phyloP scores from a whole-genome alignment of 2,329 filamentous ascomycete genomes.

The Diaporthe australafricana region DNA sequence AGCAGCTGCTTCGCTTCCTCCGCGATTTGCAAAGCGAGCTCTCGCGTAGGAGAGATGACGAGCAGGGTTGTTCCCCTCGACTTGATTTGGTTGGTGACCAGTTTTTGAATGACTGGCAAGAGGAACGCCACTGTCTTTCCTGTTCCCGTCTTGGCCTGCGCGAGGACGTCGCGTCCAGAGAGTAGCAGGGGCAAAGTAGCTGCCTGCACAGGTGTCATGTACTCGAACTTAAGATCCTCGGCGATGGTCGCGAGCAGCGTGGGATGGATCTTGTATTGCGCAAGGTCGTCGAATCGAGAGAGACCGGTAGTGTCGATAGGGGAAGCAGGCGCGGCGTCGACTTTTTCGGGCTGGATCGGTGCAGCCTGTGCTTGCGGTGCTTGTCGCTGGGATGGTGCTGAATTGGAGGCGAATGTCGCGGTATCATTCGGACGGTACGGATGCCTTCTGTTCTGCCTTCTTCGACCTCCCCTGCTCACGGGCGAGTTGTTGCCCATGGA shows the following conservation, averaged over 20 bases:
- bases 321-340: not conserved
- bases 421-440: slow-evolving; percentile 17
- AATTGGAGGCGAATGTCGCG: not conserved
- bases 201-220: slow-evolving; percentile 68
- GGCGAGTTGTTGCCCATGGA: slow-evolving; percentile 4
- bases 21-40: slow-evolving; percentile 77
- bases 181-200: slow-evolving; percentile 62
- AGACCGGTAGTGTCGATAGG: slow-evolving; percentile 16
- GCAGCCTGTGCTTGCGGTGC: not conserved
- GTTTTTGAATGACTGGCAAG: slow-evolving; percentile 83
- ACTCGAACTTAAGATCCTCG: slow-evolving; percentile 60
- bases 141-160: slow-evolving; percentile 88
- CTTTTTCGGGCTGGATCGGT: not conserved
- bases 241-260: slow-evolving; percentile 60
- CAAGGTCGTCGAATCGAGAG: slow-evolving; percentile 57
- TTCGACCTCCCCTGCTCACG: slow-evolving; percentile 6
- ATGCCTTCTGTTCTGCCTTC: slow-evolving; percentile 17
- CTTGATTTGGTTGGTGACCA: slow-evolving; percentile 59
- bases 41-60: slow-evolving; percentile 78
- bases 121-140: slow-evolving; percentile 90
- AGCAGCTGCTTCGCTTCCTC: slow-evolving; percentile 79
- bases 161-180: slow-evolving; percentile 68
- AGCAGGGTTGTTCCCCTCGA: slow-evolving; percentile 65
- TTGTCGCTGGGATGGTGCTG: not conserved
- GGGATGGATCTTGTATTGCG: slow-evolving; percentile 56